Percentiles rank a stretch among this genome's conserved stretches.
phyloP scores from a whole-genome alignment of 1,139 yeast genomes.

The Taphrina sp. region DNA sequence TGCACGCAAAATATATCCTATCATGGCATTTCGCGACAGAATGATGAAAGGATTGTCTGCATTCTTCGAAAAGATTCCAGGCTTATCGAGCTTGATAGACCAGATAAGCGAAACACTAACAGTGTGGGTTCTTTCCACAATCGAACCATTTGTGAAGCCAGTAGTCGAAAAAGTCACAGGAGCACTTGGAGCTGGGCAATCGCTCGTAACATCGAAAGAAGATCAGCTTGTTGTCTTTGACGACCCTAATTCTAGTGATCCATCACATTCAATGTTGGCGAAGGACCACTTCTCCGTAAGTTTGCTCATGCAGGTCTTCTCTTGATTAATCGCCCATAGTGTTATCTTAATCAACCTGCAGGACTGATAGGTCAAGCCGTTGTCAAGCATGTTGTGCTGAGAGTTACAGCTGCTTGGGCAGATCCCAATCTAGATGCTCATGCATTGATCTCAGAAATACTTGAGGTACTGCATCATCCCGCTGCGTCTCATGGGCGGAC shows the following conservation, averaged over 20 bases:
- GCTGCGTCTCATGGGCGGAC: constrained; percentile 37
- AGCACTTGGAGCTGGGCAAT: constrained; percentile 39
- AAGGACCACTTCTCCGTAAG: constrained; percentile 40
- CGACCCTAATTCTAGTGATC: constrained; percentile 38
- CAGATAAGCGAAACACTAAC: constrained; percentile 40
- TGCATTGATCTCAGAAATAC: constrained; percentile 35
- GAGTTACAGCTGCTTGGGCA: constrained; percentile 45
- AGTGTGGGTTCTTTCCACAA: constrained; percentile 39
- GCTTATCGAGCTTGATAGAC: constrained; percentile 38
- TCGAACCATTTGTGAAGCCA: constrained; percentile 40
- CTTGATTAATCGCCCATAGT: no score
- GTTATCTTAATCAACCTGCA: constrained; percentile 46
- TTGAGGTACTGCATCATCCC: constrained; percentile 41
- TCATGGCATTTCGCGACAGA: constrained; percentile 39
- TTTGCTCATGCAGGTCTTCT: no score
- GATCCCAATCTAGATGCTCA: constrained; percentile 37
- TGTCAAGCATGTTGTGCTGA: constrained; percentile 54
- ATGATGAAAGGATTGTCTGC: constrained; percentile 37
- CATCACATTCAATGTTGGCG: constrained; percentile 41
- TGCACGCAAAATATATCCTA: constrained; percentile 38
- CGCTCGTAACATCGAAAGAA: constrained; percentile 39
- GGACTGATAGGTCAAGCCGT: constrained; percentile 54
- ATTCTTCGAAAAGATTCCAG: constrained; percentile 39
- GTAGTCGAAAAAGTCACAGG: constrained; percentile 37
- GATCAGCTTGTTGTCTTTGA: constrained; percentile 41